Evolutionary conservation across 371 early-diverging fungal species (phyloP).

Genomic region (Mucor saturninus): DNA sequence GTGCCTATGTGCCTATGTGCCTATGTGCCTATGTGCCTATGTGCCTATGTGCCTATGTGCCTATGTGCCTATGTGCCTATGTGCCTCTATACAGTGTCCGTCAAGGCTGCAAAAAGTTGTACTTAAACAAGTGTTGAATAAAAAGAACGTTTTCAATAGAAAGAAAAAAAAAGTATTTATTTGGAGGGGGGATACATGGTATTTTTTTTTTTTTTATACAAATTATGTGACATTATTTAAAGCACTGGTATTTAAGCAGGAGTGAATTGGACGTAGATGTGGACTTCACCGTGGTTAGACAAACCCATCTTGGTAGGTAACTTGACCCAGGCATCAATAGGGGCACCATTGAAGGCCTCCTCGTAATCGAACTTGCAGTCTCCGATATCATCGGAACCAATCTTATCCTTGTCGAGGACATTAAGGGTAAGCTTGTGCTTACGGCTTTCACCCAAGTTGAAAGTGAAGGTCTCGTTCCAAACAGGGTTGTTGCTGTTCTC

Average conservation of each 20-base stretch:
- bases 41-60: too few relatives aligned
- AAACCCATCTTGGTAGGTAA: constrained; percentile 48
- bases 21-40: too few relatives aligned
- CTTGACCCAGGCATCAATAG: constrained; percentile 44
- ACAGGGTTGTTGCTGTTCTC: constrained; percentile 52
- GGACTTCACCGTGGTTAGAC: constrained; percentile 48
- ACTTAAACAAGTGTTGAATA: too few relatives aligned
- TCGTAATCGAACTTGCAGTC: constrained; percentile 33
- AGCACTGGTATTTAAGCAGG: constrained; percentile 9
- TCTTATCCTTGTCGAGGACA: constrained; percentile 43
- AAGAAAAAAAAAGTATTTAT: background rate
- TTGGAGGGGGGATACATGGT: background rate
- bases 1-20: too few relatives aligned
- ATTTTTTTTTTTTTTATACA: constrained; percentile 11
- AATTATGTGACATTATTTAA: background rate
- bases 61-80: too few relatives aligned
- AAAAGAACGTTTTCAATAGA: too few relatives aligned
- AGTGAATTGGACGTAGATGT: constrained; percentile 34
- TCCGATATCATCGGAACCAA: constrained; percentile 44
- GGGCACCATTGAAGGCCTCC: constrained; percentile 31
- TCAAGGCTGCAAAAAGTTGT: too few relatives aligned
- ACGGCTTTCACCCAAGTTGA: constrained; percentile 26
- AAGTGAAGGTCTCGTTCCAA: constrained; percentile 41
- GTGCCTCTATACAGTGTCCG: too few relatives aligned
- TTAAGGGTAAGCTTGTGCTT: constrained; percentile 41